Evolutionary conservation across 148 eudicot species (phyloP).

Genomic region (Amaranthus cruentus): DNA sequence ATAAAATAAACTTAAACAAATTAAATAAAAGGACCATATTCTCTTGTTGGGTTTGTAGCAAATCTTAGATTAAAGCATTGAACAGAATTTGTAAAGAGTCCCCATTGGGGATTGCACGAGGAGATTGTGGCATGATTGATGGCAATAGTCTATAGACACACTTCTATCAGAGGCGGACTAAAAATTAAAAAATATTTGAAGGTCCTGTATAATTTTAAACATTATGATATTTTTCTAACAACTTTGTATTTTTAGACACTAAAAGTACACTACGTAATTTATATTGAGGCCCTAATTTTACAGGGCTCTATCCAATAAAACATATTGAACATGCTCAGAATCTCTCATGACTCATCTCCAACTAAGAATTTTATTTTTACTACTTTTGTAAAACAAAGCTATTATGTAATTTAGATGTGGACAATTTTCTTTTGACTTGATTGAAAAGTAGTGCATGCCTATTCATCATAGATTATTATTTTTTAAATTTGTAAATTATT

Average conservation of each 20-base stretch:
- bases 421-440: slow-evolving; percentile 12
- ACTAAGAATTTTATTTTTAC: neutral
- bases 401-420: neutral
- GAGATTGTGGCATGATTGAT: slow-evolving; percentile 29
- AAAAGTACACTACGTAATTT: too few species aligned
- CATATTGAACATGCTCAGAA: too few species aligned
- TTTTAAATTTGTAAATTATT: too few species aligned
- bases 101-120: slow-evolving; percentile 17
- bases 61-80: neutral
- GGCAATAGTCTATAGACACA: slow-evolving; percentile 1
- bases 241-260: too few species aligned
- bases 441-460: neutral
- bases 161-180: neutral
- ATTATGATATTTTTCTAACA: too few species aligned
- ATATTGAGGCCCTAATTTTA: too few species aligned
- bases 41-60: slow-evolving; percentile 15
- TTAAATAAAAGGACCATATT: neutral
- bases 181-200: too few species aligned
- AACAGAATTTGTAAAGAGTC: neutral
- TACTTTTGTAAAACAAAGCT: slow-evolving; percentile 23
- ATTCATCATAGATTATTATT: too few species aligned
- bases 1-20: too few species aligned
- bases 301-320: too few species aligned
- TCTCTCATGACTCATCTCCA: neutral
- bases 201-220: too few species aligned